Base-by-base conservation (phyloP, 768 basidiomycete species). In the Termitomyces sp. region DNA sequence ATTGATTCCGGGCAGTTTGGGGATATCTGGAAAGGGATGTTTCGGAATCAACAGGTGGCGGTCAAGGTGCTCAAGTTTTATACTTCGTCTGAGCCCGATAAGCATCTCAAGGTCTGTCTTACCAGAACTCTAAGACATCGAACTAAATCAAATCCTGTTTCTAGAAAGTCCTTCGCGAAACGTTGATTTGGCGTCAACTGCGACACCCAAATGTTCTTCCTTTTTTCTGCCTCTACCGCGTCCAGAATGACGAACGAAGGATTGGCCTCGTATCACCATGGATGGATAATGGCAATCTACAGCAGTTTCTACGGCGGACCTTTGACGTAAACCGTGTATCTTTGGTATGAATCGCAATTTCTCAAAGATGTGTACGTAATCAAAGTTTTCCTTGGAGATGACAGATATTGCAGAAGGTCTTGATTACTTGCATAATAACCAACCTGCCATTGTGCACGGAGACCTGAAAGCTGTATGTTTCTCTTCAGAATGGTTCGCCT, bases 1-100 rank as follows among this genome's bases (percentile, higher is more conserved):
- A 52, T 62, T 12, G 59, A 64, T 17, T 56, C 59, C 42, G 71
- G 72, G 32, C 66, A 66, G 1, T 73, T 63, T 48, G 71, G 72
- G 11, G 59, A 63, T 27, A 68, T 72, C 51, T 71, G 63, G 49
- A 63, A 65, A 28, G 71, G 71, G 14, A 53, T 41, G 27, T 57
- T 67, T 21, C 64, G 55, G 2, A 67, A 61, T 19, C 68, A 60
- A 51, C 50, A 58, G 21, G 70, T 73, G 12, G 71, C 70, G 3
- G 49, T 73, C 49, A 72, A 72, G 50, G 65, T 67, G 17, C 35
- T 72, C 21, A 66, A 64, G 46, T 39, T 58, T 44, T 45, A 55
- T 41, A 3, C 54, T 58, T 3, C 68, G 56, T 37, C 49, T 55
- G 16, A 55, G 52, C 0, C 61, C 57, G n/a, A 42, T 3, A 47